Evolutionary conservation across 106 monocot species (phyloP), one percentile per base, ranked within the genome.

Genomic region (Dactylorhiza incarnata): DNA sequence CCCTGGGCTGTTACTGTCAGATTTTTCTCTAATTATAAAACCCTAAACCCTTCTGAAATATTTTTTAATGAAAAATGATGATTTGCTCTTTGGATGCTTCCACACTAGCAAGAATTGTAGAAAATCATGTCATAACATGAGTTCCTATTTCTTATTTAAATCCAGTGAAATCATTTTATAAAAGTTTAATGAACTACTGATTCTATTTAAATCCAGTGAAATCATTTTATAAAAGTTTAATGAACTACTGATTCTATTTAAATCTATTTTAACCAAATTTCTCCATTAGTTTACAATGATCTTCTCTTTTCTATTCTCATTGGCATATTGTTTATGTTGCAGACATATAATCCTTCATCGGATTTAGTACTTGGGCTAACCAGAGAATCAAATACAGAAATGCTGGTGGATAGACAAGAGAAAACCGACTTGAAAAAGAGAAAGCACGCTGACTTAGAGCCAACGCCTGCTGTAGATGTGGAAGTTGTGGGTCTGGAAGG

Each of bases 271-370:
- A 15, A 7, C 15, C 15, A 61, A n/a, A 45, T 8, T 45, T 75
- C 16, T 43, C 44, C 22, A 52, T 15, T 52, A 52, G 9, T 2
- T 52, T 52, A 11, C 6, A 52, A 52, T 52, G 6, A 52, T 52
- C 15, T 52, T 15, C 52, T 52, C 15, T 52, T 15, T 52, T 52
- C 52, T 52, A 52, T 52, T 52, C 13, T 52, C 52, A 52, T 52
- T 52, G 3, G 46, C 49, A 76, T 6, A 6, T 73, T 54, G 45
- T 75, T 71, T 23, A 9, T 61, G 75, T 22, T 82, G 77, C 81
- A 90, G 90, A 81, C 87, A 0, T 90, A 90, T 58, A 90, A 90
- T 77, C 83, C 90, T 74, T 80, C 87, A 11, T 80, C 85, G 44
- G 90, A 90, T 85, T 23, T 87, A n/a, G 78, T 90, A 12, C 68